Conservation (phyloP, 805 yeast species). For the Starmerella floricola region DNA sequence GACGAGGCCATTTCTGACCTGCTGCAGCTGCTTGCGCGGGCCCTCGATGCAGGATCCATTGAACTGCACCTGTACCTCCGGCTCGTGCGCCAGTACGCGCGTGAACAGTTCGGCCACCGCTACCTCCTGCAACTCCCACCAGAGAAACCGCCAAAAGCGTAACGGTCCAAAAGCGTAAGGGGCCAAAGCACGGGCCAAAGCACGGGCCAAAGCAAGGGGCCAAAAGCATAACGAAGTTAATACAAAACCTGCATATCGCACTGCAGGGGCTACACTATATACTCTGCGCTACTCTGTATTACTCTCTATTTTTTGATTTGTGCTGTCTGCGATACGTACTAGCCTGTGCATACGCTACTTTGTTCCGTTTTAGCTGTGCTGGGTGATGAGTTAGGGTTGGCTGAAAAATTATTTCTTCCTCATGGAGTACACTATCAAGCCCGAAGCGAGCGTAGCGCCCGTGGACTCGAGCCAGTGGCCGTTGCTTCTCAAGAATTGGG, state of each 20-base stretch:
- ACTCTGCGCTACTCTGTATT: too few species aligned
- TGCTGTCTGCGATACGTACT: too few species aligned
- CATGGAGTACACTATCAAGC: constrained; percentile 54
- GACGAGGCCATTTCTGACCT: constrained; percentile 61
- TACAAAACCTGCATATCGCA: too few species aligned
- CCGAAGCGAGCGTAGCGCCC: constrained; percentile 62
- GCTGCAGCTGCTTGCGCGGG: constrained; percentile 43
- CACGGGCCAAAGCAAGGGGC: too few species aligned
- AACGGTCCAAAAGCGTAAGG: too few species aligned
- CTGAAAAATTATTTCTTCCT: constrained; percentile 7
- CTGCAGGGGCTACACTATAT: too few species aligned
- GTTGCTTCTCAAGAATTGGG: constrained; percentile 80
- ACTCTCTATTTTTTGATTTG: too few species aligned
- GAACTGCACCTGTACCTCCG: constrained; percentile 35
- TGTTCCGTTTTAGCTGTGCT: too few species aligned
- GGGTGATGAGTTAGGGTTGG: not conserved
- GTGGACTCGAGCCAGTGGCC: constrained; percentile 94
- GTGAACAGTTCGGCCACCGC: constrained; percentile 49
- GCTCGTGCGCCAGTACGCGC: constrained; percentile 43
- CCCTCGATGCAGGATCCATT: constrained; percentile 40
- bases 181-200: too few species aligned
- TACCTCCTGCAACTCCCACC: constrained; percentile 1
- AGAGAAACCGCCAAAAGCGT: constrained; percentile 29
- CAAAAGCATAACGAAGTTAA: too few species aligned
- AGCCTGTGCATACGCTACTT: too few species aligned